Evolutionary conservation across 1,284 basidiomycete genomes (phyloP).

Genomic region (Cystobasidium sp.): DNA sequence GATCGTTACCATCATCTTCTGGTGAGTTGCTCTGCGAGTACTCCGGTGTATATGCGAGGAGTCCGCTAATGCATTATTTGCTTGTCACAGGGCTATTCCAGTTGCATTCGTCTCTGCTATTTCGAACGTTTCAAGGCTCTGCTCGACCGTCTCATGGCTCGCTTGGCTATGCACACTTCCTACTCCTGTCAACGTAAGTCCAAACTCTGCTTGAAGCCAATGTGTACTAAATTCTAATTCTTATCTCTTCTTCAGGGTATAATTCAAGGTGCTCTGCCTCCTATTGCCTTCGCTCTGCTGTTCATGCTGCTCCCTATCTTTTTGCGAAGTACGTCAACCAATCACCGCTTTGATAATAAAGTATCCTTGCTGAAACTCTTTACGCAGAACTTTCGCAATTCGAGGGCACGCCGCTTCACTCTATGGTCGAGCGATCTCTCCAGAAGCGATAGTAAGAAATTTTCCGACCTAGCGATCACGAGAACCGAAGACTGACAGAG

Average conservation of each 20-base stretch:
- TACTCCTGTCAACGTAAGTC: conserved; percentile 29
- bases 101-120: conserved; percentile 87
- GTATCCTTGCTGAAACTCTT: background rate
- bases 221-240: background rate
- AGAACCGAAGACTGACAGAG: background rate
- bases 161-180: conserved; percentile 81
- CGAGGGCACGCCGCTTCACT: conserved; percentile 78
- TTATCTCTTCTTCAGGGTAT: conserved; percentile 15
- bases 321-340: conserved; percentile 14
- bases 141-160: conserved; percentile 69
- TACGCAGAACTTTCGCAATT: conserved; percentile 69
- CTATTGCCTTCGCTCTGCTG: conserved; percentile 80
- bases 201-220: background rate
- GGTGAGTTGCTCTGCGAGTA: conserved; percentile 60
- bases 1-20: conserved; percentile 68
- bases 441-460: conserved; percentile 72
- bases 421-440: conserved; percentile 82
- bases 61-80: conserved; percentile 59
- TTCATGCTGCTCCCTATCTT: conserved; percentile 86
- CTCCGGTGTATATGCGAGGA: conserved; percentile 60
- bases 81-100: conserved; percentile 12
- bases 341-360: background rate
- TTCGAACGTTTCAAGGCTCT: conserved; percentile 78
- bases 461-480: background rate
- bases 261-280: conserved; percentile 69